Conservation (phyloP, 768 basidiomycete genomes). For the Trametes coccinea region DNA sequence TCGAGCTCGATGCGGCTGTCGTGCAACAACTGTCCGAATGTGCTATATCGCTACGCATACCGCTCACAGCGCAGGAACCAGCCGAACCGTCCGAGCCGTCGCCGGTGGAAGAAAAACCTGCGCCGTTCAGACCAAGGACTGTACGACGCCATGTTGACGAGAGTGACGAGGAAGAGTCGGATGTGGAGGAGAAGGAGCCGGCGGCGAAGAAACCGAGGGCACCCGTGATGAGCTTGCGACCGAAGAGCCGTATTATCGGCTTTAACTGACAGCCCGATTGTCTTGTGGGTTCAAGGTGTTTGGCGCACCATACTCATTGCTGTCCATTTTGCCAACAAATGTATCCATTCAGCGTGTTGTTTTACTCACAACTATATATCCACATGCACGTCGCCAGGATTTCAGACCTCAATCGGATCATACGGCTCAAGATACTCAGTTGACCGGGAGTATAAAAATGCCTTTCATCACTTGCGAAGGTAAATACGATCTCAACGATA, state of each 20-base stretch:
- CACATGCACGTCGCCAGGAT: too few relatives aligned
- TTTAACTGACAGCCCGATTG: slow-evolving; percentile 36
- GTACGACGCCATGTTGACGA: slow-evolving; percentile 40
- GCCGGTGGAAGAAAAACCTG: neutral
- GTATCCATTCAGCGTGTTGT: too few relatives aligned
- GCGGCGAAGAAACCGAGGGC: slow-evolving; percentile 47
- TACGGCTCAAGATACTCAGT: too few relatives aligned
- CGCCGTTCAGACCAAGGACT: slow-evolving; percentile 3
- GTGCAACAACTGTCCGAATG: slow-evolving; percentile 55
- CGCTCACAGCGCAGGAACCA: slow-evolving; percentile 3
- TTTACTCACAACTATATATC: too few relatives aligned
- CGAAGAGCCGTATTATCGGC: slow-evolving; percentile 59
- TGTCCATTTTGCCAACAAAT: too few relatives aligned
- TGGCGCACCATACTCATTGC: too few relatives aligned
- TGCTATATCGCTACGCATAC: slow-evolving; percentile 42
- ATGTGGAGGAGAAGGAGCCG: slow-evolving; percentile 45
- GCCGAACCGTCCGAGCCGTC: slow-evolving; percentile 56
- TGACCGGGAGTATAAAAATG: too few relatives aligned
- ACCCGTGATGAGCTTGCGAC: slow-evolving; percentile 58
- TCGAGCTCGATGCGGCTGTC: slow-evolving; percentile 68
- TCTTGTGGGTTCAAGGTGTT: too few relatives aligned
- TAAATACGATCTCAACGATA: too few relatives aligned
- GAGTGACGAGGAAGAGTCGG: slow-evolving; percentile 60
- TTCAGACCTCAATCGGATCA: too few relatives aligned
- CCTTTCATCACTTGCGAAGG: too few relatives aligned